Percentiles rank a stretch among this genome's conserved stretches.
Conservation (phyloP, 176 grass and related monocot genomes). For the Aegilops longissima region DNA sequence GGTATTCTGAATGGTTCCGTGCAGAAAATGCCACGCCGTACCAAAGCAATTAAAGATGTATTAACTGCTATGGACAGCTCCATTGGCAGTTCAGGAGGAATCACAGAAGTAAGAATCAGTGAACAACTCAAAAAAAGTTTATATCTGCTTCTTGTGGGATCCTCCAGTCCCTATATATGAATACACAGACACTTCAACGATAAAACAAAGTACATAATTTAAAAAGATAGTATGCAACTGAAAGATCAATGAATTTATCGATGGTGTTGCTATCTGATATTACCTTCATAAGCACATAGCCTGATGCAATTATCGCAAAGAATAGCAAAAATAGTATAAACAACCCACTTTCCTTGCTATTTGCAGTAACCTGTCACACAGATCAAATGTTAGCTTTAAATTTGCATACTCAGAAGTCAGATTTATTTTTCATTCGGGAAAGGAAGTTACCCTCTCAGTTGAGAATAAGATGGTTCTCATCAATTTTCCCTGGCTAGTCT, state of each 20-base stretch:
- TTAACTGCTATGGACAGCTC: constrained; percentile 98
- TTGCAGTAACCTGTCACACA: constrained; percentile 83
- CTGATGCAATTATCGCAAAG: constrained; percentile 98
- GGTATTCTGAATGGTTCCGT: constrained; percentile 99
- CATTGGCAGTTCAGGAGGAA: constrained; percentile 98
- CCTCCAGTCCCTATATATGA: constrained; percentile 76
- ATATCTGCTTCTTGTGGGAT: constrained; percentile 98
- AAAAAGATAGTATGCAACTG: not conserved
- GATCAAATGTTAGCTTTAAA: constrained; percentile 19
- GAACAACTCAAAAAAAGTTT: constrained; percentile 99
- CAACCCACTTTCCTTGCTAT: constrained; percentile 92
- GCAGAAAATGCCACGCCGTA: constrained; percentile 95
- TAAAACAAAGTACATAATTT: not conserved
- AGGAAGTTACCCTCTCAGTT: constrained; percentile 86
- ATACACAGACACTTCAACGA: constrained; percentile 17
- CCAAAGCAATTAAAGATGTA: constrained; percentile 98
- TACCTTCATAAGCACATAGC: constrained; percentile 97
- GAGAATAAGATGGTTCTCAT: constrained; percentile 99
- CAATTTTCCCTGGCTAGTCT: constrained; percentile 99
- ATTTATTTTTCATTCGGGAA: constrained; percentile 21
- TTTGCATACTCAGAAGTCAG: constrained; percentile 3
- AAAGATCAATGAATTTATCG: constrained; percentile 9
- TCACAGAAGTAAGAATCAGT: constrained; percentile 97
- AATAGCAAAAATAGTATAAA: constrained; percentile 99
- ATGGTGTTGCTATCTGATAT: constrained; percentile 13